These are phyloP conservation scores for Turritis glabra DNA, from an alignment of 345 rosid genomes.

Conservation along the genomic window DNA sequence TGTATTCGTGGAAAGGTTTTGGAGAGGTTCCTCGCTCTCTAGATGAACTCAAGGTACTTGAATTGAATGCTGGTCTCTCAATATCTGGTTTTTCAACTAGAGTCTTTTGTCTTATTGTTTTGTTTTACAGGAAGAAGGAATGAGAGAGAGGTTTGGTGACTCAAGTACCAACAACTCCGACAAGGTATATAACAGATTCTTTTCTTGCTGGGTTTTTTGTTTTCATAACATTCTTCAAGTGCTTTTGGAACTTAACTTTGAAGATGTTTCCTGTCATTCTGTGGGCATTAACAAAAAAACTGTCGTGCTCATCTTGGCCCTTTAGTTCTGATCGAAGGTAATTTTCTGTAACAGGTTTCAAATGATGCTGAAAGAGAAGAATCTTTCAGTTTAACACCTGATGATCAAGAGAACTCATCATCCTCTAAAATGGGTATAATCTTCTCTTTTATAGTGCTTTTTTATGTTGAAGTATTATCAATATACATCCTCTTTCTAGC, in stretches of 20 bases:
- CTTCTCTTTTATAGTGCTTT: not conserved
- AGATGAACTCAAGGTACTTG: constrained; percentile 54
- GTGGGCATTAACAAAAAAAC: not conserved
- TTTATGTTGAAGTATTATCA: not conserved
- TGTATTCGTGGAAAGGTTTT: constrained; percentile 79
- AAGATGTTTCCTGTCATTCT: not conserved
- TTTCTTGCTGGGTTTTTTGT: not conserved
- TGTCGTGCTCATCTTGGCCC: not conserved
- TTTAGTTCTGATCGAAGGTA: not conserved
- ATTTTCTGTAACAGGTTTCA: constrained; percentile 39
- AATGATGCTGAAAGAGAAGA: constrained; percentile 47
- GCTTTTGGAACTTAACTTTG: not conserved
- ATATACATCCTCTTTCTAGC: constrained; percentile 11
- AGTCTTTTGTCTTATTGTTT: constrained; percentile 11
- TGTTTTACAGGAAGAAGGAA: constrained; percentile 56
- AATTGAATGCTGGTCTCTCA: not conserved
- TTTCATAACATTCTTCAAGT: not conserved
- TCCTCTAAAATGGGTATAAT: constrained; percentile 57
- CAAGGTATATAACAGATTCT: constrained; percentile 36
- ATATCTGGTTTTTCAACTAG: not conserved
- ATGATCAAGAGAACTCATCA: constrained; percentile 52
- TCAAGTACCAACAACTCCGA: constrained; percentile 38
- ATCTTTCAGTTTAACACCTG: constrained; percentile 35
- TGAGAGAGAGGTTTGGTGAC: constrained; percentile 49
- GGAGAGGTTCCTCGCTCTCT: constrained; percentile 59